Conservation (phyloP, 345 rosid genomes). For the Pistacia integerrima region DNA sequence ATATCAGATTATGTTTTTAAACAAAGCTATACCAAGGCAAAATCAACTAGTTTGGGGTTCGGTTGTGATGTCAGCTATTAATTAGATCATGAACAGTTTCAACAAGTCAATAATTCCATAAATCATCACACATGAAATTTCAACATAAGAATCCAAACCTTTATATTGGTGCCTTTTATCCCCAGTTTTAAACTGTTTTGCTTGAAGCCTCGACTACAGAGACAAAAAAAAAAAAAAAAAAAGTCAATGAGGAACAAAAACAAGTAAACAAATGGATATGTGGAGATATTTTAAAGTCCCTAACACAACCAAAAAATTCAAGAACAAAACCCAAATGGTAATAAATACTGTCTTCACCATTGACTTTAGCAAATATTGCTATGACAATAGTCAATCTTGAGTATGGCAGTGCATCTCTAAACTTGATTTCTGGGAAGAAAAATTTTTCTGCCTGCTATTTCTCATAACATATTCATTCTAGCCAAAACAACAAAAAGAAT, state of each 20-base stretch:
- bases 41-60: not conserved
- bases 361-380: no score
- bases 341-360: no score
- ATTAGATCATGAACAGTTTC: no score
- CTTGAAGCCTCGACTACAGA: conserved; percentile 86
- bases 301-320: not conserved
- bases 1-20: not conserved
- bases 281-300: not conserved
- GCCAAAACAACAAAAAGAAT: not conserved
- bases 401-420: not conserved
- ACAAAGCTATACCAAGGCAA: not conserved
- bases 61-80: no score
- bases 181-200: conserved; percentile 68
- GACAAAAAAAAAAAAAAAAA: conserved; percentile 1
- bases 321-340: not conserved
- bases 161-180: conserved; percentile 79
- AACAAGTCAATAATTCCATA: not conserved
- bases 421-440: not conserved
- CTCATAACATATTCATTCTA: not conserved
- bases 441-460: not conserved
- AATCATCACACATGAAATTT: not conserved
- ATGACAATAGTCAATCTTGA: not conserved
- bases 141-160: conserved; percentile 44
- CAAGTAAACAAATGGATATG: not conserved
- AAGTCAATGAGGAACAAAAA: not conserved